Base-by-base conservation (phyloP, 2,329 filamentous ascomycete genomes). In the Periconia macrospinosa region DNA sequence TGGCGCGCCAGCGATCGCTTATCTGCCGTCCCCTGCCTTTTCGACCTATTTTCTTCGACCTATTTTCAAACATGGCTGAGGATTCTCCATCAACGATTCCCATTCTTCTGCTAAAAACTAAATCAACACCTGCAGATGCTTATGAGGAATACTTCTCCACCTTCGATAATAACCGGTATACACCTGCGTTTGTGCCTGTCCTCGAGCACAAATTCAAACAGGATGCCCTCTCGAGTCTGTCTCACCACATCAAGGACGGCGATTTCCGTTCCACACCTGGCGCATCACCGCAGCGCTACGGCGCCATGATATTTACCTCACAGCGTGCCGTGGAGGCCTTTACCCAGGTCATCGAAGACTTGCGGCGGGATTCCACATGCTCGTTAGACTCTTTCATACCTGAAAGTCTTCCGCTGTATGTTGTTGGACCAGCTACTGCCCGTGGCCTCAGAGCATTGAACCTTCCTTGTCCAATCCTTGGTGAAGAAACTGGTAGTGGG, bases 251-350 rank as follows among this genome's bases (percentile, higher is more conserved):
- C 19, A 66, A 70, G 56, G 66, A 65, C 41, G 74, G 75, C 43
- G 75, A 73, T 23, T 76, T 81, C 55, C 67, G 57, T 60, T 30
- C 54, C 45, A 42, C 44, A 52, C 27, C 60, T 33, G 49, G 58
- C 6, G 54, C 59, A 18, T 54, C 64, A 8, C 66, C 65, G 14
- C 71, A 73, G 50, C 68, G 75, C 14, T 93, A 90, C 66, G 89
- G 89, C 6, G 90, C 89, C n/a, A 76, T 93, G 53, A 86, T 94
- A 47, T 93, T 94, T 68, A 94, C 90, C 1, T 92, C 89, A 8
- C 91, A 94, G 70, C 83, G 90, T 46, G 89, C 91, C 1, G 90
- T 94, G 2, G 91, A 94, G 69, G 89, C 88, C 0, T 91, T 94
- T 65, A 76, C 83, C 3, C 77, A 81, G 44, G 75, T 91, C 9